Conservation (phyloP, 345 rosid species). For the Eucalyptus urophylla region DNA sequence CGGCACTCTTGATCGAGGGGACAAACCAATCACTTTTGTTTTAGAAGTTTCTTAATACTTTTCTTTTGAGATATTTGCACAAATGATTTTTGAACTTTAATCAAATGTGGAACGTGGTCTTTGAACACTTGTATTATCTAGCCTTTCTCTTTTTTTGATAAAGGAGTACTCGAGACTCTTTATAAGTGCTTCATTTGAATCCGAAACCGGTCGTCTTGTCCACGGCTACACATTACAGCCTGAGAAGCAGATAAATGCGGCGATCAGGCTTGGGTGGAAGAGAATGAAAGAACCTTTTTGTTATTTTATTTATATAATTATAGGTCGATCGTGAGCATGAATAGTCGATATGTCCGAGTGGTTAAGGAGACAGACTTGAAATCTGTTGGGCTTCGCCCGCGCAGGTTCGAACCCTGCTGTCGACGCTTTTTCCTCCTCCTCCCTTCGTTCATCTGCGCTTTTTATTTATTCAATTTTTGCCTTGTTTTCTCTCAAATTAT, state of each 20-base stretch:
- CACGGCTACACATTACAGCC: not conserved
- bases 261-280: not conserved
- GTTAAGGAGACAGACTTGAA: conserved; percentile 99
- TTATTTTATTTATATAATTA: not conserved
- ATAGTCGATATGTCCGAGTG: conserved; percentile 77
- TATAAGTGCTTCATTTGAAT: not conserved
- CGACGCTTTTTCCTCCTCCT: not conserved
- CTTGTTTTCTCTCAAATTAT: not conserved
- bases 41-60: not conserved
- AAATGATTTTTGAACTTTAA: too few relatives aligned
- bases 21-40: not conserved
- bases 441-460: not conserved
- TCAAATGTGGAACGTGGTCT: too few relatives aligned
- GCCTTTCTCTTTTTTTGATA: too few relatives aligned
- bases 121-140: not conserved
- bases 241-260: not conserved
- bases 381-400: conserved; percentile 81
- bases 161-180: not conserved
- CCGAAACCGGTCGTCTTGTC: not conserved
- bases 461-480: not conserved
- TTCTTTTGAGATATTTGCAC: not conserved
- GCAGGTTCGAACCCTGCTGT: conserved; percentile 39
- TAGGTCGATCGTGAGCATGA: rapidly evolving
- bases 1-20: not conserved
- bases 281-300: not conserved